Conservation (phyloP, 768 basidiomycete genomes). For the Rickenella mellea region DNA sequence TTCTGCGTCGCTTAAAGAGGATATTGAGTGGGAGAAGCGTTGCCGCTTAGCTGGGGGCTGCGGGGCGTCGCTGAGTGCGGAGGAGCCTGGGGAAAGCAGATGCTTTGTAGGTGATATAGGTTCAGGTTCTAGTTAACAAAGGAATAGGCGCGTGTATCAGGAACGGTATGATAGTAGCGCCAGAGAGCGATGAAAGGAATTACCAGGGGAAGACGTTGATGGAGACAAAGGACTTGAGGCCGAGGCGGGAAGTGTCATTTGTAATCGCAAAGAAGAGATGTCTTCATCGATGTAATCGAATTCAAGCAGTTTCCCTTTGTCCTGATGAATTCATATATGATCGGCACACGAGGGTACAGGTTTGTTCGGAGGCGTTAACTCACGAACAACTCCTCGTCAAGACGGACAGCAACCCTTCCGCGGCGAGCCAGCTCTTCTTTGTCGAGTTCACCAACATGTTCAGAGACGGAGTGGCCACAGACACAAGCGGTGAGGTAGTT, state of each 20-base stretch:
- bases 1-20: conserved; percentile 12
- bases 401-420: conserved; percentile 62
- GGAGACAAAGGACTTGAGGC: conserved; percentile 38
- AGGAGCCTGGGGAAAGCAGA: conserved; percentile 22
- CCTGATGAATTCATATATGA: conserved; percentile 32
- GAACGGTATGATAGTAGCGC: conserved; percentile 2
- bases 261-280: conserved; percentile 57
- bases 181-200: conserved; percentile 10
- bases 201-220: conserved; percentile 44
- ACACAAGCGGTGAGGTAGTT: conserved; percentile 52
- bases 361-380: conserved; percentile 18
- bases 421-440: conserved; percentile 62
- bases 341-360: conserved; percentile 6
- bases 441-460: conserved; percentile 65
- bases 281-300: conserved; percentile 69
- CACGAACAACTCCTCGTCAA: conserved; percentile 80
- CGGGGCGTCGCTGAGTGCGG: conserved; percentile 15
- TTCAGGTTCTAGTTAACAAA: conserved; percentile 6
- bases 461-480: conserved; percentile 57
- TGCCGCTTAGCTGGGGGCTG: conserved; percentile 19
- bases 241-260: conserved; percentile 50
- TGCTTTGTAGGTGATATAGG: conserved; percentile 19
- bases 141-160: too few species aligned
- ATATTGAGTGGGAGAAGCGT: conserved; percentile 15
- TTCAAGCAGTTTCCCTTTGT: conserved; percentile 66